Base-by-base conservation (phyloP, 176 grass and related monocot species). In the Tuctoria greenei region DNA sequence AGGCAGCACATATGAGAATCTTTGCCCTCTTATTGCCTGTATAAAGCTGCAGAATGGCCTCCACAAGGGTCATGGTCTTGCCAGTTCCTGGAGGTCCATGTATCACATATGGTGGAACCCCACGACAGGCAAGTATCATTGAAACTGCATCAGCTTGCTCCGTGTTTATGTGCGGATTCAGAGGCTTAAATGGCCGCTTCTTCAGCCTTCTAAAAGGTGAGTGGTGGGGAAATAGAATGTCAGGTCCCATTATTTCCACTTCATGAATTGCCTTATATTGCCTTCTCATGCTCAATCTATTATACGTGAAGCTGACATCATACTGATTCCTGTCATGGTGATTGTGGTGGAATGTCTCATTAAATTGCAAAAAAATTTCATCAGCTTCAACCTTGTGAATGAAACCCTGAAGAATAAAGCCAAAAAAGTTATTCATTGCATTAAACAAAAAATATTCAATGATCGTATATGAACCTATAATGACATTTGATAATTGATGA, bases 331-430 rank as follows among this genome's bases (percentile, higher is more conserved):
- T 83, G 28, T 88, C 76, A 17, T 2, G 76, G 31, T 92, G 91
- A 45, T 31, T 54, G 10, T 45, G 7, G 56, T 94, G 91, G 51
- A 98, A 81, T 13, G 9, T 40, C 3, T 79, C 41, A 75, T 98
- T 72, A 77, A 98, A 98, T 77, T 78, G 79, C 67, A 98, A 59
- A 86, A 86, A 92, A 77, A 94, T 98, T 80, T 92, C 91, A 85
- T 94, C 91, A 37, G 91, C 91, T 78, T 93, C 84, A 38, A 98
- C 91, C 80, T 75, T 94, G 83, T 94, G 89, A 72, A 98, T 98
- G 84, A 78, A 90, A 51, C 95, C 95, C 91, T 98, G 74, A 77
- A 82, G 70, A 76, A 93, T 21, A 82, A 59, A 65, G 21, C 21
- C 42, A 46, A 21, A 64, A 55, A 73, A 20, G 17, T 51, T 20